Evolutionary conservation across 1,139 yeast species (phyloP), one percentile per base, ranked within the genome.

Genomic region (Zygoascus hellenicus): DNA sequence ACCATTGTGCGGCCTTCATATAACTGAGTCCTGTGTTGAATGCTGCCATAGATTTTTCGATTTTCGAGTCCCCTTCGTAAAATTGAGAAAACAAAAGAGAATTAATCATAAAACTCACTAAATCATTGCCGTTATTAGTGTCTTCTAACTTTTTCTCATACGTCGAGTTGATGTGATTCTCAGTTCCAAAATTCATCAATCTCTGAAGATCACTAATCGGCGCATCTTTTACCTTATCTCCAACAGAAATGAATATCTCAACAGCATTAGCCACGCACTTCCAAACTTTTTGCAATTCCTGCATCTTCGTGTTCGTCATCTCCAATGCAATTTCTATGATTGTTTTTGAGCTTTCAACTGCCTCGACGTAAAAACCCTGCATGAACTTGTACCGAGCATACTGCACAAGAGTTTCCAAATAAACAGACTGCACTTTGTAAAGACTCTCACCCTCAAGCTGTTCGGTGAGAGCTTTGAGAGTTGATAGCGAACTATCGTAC

Each of bases 1-100:
- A 65, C 16, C 71, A 60, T n/a, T 65, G 54, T 33, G 69, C 59
- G 0, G 78, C 74, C 39, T 77, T 75, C 40, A 81, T 65, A 51
- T 80, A 78, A 0, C 88, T 73, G 30, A 83, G 63, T 1, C 95
- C 96, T 31, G 87, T 64, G 59, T 90, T 89, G 63, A 77, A 86
- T 64, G 76, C 74, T 1, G 78, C 70, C 10, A 81, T 71, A 0
- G 96, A 78, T 64, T 58, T 58, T 17, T 61, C 54, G 6, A 58
- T 48, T 38, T 52, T 53, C 13, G 59, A 58, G 5, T 49, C 7
- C 51, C 58, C n/a, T 71, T 72, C 38, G 68, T 54, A 35, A 54
- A 56, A 34, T 52, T 60, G 36, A 65, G 64, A 35, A 64, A 68
- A 32, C 46, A 58, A 54, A 44, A 56, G 53, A 5, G 58, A 55